These are phyloP conservation scores for Ormosia semicastrata DNA, from an alignment of 306 rosid species.

Conservation along the genomic window DNA sequence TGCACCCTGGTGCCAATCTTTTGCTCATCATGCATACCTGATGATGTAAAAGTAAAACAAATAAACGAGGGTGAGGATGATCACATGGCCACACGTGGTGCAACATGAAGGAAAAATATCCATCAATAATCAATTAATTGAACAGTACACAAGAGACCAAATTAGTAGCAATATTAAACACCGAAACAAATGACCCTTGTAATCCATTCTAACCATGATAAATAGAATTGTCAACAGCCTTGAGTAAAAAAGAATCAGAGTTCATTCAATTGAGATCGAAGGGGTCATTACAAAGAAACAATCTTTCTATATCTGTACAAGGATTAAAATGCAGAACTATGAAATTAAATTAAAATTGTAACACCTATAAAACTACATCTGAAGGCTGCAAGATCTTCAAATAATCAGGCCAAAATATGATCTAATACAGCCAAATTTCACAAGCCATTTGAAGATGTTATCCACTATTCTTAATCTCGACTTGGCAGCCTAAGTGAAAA, in stretches of 20 bases:
- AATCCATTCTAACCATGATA: background rate
- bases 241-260: background rate
- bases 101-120: background rate
- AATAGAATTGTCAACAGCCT: background rate
- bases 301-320: slow-evolving; percentile 26
- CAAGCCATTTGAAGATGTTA: too few species aligned
- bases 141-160: background rate
- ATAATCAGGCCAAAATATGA: too few species aligned
- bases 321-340: background rate
- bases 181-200: too few species aligned
- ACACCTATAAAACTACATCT: too few species aligned
- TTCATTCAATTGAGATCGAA: background rate
- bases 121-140: background rate
- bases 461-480: too few species aligned
- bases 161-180: background rate
- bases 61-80: too few species aligned
- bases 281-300: background rate
- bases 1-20: slow-evolving; percentile 68
- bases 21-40: slow-evolving; percentile 81
- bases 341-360: background rate
- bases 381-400: too few species aligned
- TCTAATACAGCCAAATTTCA: too few species aligned
- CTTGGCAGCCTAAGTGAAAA: too few species aligned
- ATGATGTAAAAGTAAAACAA: slow-evolving; percentile 33
- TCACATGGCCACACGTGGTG: too few species aligned